Evolutionary conservation across 1,139 yeast species (phyloP).

Genomic region (Saccharomycopsis crataegensis): DNA sequence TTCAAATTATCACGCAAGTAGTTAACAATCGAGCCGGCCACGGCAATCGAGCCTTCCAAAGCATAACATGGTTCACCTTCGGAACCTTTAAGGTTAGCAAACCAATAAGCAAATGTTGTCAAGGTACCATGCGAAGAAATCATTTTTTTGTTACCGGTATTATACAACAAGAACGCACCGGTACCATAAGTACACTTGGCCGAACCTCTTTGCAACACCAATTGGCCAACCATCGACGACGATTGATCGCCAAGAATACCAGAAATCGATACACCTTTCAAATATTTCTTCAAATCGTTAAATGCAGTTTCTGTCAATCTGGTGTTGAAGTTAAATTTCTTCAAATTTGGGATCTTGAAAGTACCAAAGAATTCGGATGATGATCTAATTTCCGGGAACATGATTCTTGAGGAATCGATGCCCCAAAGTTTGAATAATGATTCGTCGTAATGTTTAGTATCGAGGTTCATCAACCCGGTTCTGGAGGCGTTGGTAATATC

Average conservation of each 20-base stretch:
- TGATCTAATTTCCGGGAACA: conserved; percentile 74
- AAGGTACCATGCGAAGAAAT: conserved; percentile 74
- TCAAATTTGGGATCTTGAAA: conserved; percentile 52
- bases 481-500: conserved; percentile 91
- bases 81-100: conserved; percentile 51
- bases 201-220: conserved; percentile 75
- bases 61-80: conserved; percentile 74
- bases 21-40: conserved; percentile 90
- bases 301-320: conserved; percentile 45
- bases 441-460: conserved; percentile 68
- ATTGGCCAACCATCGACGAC: conserved; percentile 88
- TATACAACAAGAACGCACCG: conserved; percentile 85
- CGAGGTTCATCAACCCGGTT: conserved; percentile 84
- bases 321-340: conserved; percentile 43
- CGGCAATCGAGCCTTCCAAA: conserved; percentile 92
- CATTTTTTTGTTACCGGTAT: conserved; percentile 66
- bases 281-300: conserved; percentile 28
- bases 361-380: conserved; percentile 76
- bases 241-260: conserved; percentile 96
- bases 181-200: conserved; percentile 98
- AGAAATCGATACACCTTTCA: conserved; percentile 63
- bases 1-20: conserved; percentile 92
- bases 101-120: conserved; percentile 87
- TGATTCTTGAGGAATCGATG: conserved; percentile 60
- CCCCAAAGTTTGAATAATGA: conserved; percentile 73